Base-by-base conservation (phyloP, 1,284 basidiomycete genomes). In the Melampsora americana region DNA sequence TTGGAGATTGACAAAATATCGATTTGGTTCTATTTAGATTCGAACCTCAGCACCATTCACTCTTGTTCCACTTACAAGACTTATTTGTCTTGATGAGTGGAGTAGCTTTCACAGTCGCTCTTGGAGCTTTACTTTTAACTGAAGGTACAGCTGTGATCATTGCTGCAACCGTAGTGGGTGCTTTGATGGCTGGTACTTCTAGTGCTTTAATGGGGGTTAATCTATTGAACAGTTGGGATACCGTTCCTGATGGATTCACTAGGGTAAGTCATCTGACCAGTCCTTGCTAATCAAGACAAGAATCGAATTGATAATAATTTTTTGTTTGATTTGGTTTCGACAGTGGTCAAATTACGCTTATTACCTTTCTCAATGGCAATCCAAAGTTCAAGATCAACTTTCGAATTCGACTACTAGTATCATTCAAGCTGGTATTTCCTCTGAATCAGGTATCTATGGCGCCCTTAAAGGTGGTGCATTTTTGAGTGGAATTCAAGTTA, bases 351-450 rank as follows among this genome's bases (percentile, higher is more conserved):
- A 42, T 46, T 75, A 75, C 42, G 66, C 20, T 53, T 68, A 75
- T 44, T 75, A 75, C 35, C 65, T 75, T n/a, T 67, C 73, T 16
- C 65, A 68, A 28, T 75, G 73, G 73, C 73, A 75, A 69, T 68
- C 73, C 2, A 75, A 75, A 68, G 73, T 75, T 30, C 73, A 75
- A 75, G 73, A 75, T 48, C 53, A 75, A 61, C 32, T 75, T 66
- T 64, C 73, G 28, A 75, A 68, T 32, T 20, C 61, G 11, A 75
- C 73, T 30, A 48, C 65, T 44, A 50, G 32, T 20, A 68, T 46
- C 42, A 35, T 75, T 59, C 73, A 68, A 67, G 65, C 73, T 42
- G 73, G 73, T n/a, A 75, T 75, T 61, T 68, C 66, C n/a, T 56
- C 73, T 5, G 62, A 50, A 32, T 28, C 14, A n/a, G 73, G 73